Evolutionary conservation across 495 filamentous ascomycete genomes (phyloP).

Genomic region (Aspergillus nanangensis): DNA sequence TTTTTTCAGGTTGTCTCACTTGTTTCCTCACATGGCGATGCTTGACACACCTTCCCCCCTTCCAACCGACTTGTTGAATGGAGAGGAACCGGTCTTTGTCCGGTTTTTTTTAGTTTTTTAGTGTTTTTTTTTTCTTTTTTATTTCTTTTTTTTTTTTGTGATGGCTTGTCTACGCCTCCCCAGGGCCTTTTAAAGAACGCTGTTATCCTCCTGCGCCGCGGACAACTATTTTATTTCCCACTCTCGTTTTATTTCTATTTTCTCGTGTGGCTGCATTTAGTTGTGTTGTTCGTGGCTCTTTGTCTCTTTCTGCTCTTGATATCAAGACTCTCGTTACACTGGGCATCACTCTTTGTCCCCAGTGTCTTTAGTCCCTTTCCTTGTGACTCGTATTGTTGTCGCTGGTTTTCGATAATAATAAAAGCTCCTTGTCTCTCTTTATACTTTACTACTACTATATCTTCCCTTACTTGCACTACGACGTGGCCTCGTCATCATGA

Average conservation of each 20-base stretch:
- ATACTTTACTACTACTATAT: constrained; percentile 5
- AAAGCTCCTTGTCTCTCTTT: not conserved
- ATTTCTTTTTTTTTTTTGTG: constrained; percentile 13
- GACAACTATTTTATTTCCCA: not conserved
- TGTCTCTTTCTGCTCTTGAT: too few species aligned
- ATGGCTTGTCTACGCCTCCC: not conserved
- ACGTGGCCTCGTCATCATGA: constrained; percentile 27
- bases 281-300: not conserved
- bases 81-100: not conserved
- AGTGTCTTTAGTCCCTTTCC: not conserved
- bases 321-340: not conserved
- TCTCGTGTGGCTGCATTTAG: constrained; percentile 12
- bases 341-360: constrained; percentile 5
- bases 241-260: not conserved
- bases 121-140: constrained; percentile 16
- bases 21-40: not conserved
- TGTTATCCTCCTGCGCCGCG: not conserved
- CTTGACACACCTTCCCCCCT: not conserved
- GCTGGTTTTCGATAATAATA: constrained; percentile 4
- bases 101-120: not conserved
- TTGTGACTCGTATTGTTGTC: constrained; percentile 3
- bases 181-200: not conserved
- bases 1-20: too few species aligned
- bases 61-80: too few species aligned
- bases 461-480: too few species aligned